Conservation (phyloP, 345 rosid species). For the Leavenworthia alabamica region DNA sequence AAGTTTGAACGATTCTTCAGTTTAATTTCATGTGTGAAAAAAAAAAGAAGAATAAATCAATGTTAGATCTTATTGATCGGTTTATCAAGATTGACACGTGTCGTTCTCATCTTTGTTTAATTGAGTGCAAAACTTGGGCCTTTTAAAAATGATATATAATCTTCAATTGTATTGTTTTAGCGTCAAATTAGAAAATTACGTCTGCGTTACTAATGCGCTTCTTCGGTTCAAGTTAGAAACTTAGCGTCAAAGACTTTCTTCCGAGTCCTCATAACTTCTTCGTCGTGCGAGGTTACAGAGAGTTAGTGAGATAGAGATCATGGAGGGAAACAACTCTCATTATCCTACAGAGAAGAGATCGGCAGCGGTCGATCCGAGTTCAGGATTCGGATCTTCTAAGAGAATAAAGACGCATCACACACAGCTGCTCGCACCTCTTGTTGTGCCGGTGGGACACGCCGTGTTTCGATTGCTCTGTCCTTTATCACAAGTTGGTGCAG, state of each 20-base stretch:
- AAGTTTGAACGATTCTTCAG: conserved; percentile 46
- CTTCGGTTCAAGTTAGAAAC: conserved; percentile 10
- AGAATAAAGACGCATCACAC: conserved; percentile 43
- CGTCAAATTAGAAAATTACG: neutral
- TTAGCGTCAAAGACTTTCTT: conserved; percentile 4
- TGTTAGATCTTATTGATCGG: neutral
- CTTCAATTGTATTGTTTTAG: too few species aligned
- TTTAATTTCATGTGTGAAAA: neutral
- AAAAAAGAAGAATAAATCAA: neutral
- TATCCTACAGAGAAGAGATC: conserved; percentile 19
- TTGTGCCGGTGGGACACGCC: conserved; percentile 51
- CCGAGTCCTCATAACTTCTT: neutral
- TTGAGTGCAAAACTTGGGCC: too few species aligned
- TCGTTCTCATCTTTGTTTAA: too few species aligned
- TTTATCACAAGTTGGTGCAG: conserved; percentile 64
- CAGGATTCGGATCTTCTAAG: conserved; percentile 46
- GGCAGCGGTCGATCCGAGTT: conserved; percentile 28
- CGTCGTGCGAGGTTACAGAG: neutral
- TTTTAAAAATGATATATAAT: too few species aligned
- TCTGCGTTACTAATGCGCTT: neutral
- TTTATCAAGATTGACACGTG: neutral
- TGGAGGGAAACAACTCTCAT: conserved; percentile 20
- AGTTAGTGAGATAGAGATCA: conserved; percentile 2
- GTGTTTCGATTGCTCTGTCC: conserved; percentile 70
- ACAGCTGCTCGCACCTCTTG: conserved; percentile 26